Evolutionary conservation across 495 filamentous ascomycete genomes (phyloP).

Genomic region (Penicillium arizonense): DNA sequence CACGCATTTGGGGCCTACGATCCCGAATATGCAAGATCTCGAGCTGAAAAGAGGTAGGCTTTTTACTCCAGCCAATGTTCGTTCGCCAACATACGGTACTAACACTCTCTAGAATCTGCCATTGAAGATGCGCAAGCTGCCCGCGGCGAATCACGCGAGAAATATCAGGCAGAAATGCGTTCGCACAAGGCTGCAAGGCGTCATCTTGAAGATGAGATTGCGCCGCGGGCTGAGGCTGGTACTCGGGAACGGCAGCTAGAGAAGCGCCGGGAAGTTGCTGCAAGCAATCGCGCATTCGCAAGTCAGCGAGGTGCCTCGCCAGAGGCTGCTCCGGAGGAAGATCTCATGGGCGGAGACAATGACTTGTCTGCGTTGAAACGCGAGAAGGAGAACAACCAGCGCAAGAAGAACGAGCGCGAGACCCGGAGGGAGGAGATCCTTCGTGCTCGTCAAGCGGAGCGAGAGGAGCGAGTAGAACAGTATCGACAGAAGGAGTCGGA

Average conservation of each 20-base stretch:
- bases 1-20: conserved; percentile 59
- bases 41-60: conserved; percentile 59
- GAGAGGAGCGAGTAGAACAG: conserved; percentile 42
- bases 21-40: conserved; percentile 75
- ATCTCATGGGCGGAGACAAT: conserved; percentile 44
- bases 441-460: conserved; percentile 37
- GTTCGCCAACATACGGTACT: neutral
- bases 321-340: conserved; percentile 40
- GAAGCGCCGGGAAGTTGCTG: conserved; percentile 64
- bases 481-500: conserved; percentile 45
- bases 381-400: conserved; percentile 37
- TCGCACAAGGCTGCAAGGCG: conserved; percentile 34
- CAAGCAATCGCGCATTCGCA: conserved; percentile 48
- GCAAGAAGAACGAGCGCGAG: conserved; percentile 45
- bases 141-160: conserved; percentile 54
- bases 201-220: conserved; percentile 65
- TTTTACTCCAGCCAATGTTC: neutral
- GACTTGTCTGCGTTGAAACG: conserved; percentile 40
- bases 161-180: conserved; percentile 56
- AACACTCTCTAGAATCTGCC: conserved; percentile 40
- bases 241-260: conserved; percentile 83
- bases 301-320: conserved; percentile 41
- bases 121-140: conserved; percentile 52
- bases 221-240: conserved; percentile 80
- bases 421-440: conserved; percentile 43